Conservation (phyloP, 805 yeast species). For the Nadsonia fulvescens region DNA sequence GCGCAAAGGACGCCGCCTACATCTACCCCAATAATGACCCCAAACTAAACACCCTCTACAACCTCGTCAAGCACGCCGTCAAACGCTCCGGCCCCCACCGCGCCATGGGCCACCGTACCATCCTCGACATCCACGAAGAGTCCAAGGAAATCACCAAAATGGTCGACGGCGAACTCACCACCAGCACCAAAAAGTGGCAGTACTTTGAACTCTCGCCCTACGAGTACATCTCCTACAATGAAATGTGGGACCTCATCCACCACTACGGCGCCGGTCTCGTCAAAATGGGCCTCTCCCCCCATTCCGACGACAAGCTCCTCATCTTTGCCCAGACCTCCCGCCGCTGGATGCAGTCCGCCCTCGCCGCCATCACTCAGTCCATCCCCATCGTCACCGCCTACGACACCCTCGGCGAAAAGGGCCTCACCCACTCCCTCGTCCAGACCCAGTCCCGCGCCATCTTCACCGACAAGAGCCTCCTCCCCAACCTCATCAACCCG, state of each 20-base stretch:
- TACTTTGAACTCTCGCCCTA: conserved; percentile 68
- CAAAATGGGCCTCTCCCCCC: conserved; percentile 51
- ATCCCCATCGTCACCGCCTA: conserved; percentile 91
- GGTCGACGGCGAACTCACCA: conserved; percentile 55
- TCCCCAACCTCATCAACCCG: conserved; percentile 52
- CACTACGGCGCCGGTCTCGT: conserved; percentile 59
- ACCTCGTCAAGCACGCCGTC: conserved; percentile 45
- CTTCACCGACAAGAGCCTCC: conserved; percentile 66
- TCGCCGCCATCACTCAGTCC: conserved; percentile 60
- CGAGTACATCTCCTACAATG: conserved; percentile 41
- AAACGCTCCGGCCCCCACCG: conserved; percentile 32
- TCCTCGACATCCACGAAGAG: conserved; percentile 59
- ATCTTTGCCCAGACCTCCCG: conserved; percentile 78
- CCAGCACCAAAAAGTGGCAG: conserved; percentile 74
- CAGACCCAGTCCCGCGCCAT: conserved; percentile 68
- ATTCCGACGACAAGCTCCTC: conserved; percentile 46
- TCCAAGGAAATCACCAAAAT: conserved; percentile 53
- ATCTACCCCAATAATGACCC: conserved; percentile 40
- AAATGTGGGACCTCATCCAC: conserved; percentile 32
- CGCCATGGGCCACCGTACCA: conserved; percentile 66
- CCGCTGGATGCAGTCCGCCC: conserved; percentile 76
- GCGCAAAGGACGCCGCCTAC: conserved; percentile 23
- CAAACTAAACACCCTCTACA: conserved; percentile 52
- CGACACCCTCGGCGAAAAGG: conserved; percentile 82
- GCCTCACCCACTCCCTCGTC: conserved; percentile 58